phyloP scores from a whole-genome alignment of 2,329 filamentous ascomycete species.

The Sporothrix phasma region DNA sequence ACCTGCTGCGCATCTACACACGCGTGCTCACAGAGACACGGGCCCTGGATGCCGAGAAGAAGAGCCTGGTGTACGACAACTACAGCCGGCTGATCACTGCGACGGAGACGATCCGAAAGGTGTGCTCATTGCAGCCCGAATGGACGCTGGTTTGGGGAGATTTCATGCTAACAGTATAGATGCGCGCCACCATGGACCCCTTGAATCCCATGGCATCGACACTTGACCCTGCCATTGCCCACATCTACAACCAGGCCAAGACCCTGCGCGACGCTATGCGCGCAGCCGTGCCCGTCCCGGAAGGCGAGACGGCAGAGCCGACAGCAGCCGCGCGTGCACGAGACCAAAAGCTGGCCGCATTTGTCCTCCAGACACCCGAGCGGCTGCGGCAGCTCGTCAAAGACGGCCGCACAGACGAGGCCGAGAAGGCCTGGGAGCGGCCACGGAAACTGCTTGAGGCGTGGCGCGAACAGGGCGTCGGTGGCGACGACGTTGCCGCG shows the following conservation, averaged over 20 bases:
- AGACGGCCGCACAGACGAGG: constrained; percentile 51
- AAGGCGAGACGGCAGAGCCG: constrained; percentile 29
- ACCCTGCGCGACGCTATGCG: constrained; percentile 45
- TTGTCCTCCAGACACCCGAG: constrained; percentile 52
- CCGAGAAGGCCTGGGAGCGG: constrained; percentile 46
- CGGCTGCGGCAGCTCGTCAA: constrained; percentile 47
- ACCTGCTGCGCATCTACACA: constrained; percentile 60
- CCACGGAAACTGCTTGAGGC: constrained; percentile 40
- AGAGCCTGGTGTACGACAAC: constrained; percentile 95
- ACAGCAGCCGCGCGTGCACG: constrained; percentile 27
- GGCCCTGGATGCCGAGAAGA: constrained; percentile 88
- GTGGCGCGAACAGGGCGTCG: constrained; percentile 47
- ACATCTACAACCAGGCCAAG: constrained; percentile 57
- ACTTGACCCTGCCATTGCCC: constrained; percentile 61
- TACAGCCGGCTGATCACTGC: constrained; percentile 96
- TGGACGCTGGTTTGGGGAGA: no score
- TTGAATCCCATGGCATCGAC: constrained; percentile 64
- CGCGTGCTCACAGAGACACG: constrained; percentile 70
- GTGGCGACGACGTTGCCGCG: constrained; percentile 43
- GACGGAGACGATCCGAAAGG: constrained; percentile 85
- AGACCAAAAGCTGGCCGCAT: constrained; percentile 48
- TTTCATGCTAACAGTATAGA: no score
- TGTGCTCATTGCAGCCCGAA: no score
- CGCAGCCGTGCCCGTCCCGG: constrained; percentile 37
- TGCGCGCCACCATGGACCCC: constrained; percentile 74